Percentiles rank a stretch among this genome's conserved stretches.
Evolutionary conservation across 129 eudicot species (phyloP).

Genomic region (Mikania micrantha): DNA sequence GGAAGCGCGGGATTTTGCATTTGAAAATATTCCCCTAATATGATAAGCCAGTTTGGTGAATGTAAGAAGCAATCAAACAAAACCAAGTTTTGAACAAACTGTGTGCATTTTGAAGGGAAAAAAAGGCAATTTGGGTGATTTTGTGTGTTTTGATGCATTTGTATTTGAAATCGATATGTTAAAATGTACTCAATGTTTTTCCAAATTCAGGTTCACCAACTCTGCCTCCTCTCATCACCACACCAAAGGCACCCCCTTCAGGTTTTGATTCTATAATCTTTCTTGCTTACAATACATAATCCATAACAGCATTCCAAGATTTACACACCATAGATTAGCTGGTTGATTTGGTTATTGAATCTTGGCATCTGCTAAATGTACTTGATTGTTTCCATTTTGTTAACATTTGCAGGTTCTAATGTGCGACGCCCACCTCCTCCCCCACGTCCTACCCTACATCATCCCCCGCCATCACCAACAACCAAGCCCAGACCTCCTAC

Average conservation of each 20-base stretch:
- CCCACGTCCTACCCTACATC: neutral
- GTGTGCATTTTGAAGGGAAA: neutral
- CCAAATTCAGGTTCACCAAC: constrained; percentile 16
- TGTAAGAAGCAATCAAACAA: neutral
- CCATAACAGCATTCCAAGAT: no score
- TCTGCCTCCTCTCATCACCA: constrained; percentile 18
- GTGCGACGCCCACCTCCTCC: constrained; percentile 12
- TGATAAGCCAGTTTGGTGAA: neutral
- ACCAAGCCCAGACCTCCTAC: neutral
- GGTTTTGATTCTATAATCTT: neutral
- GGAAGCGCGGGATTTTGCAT: neutral
- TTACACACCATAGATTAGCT: no score
- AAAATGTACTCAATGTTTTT: neutral
- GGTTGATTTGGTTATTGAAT: neutral
- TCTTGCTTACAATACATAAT: no score
- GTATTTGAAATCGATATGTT: neutral
- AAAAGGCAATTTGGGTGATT: neutral
- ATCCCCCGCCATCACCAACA: constrained; percentile 7
- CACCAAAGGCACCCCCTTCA: constrained; percentile 14
- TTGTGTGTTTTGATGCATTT: neutral
- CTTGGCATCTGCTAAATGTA: neutral
- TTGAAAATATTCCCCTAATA: neutral
- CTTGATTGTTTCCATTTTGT: neutral
- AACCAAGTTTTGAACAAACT: neutral
- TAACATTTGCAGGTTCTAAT: constrained; percentile 21